phyloP scores from a whole-genome alignment of 352 stramenopile species.

The Hyaloperonospora brassicae region DNA sequence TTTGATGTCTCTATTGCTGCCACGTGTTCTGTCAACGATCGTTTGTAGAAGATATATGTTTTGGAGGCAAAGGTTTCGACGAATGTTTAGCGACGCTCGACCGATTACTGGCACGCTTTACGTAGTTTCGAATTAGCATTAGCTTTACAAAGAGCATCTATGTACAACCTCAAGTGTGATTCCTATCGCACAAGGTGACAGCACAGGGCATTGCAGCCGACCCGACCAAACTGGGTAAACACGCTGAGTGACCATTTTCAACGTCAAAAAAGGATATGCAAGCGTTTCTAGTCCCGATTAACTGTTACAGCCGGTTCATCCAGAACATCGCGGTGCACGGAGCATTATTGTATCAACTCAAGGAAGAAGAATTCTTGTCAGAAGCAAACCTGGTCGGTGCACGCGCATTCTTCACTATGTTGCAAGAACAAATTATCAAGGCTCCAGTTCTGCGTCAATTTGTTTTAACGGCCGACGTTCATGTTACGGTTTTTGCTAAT shows the following conservation, averaged over 20 bases:
- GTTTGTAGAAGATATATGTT: conserved; percentile 9
- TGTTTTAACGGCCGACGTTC: too few relatives aligned
- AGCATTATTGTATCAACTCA: conserved; percentile 10
- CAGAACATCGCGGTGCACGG: conserved; percentile 18
- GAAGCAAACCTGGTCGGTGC: too few relatives aligned
- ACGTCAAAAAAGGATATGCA: conserved; percentile 16
- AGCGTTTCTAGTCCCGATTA: conserved; percentile 14
- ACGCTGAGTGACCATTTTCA: conserved; percentile 9
- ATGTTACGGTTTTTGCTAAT: too few relatives aligned
- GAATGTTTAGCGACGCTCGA: background rate
- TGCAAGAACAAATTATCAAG: too few relatives aligned
- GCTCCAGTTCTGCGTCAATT: too few relatives aligned
- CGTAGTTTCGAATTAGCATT: conserved; percentile 17
- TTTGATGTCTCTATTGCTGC: too few relatives aligned
- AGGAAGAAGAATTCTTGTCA: too few relatives aligned
- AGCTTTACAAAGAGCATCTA: conserved; percentile 23
- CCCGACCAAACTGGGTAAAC: conserved; percentile 8
- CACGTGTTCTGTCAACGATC: too few relatives aligned
- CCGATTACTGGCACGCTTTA: conserved; percentile 6
- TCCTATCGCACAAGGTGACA: conserved; percentile 12
- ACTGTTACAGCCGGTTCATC: conserved; percentile 28
- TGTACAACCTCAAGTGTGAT: conserved; percentile 5
- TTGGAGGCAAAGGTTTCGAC: conserved; percentile 1
- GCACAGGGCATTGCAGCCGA: conserved; percentile 1
- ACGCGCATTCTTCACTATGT: too few relatives aligned